Evolutionary conservation across 257 asterid genomes (phyloP).

Genomic region (Echites panduratus): DNA sequence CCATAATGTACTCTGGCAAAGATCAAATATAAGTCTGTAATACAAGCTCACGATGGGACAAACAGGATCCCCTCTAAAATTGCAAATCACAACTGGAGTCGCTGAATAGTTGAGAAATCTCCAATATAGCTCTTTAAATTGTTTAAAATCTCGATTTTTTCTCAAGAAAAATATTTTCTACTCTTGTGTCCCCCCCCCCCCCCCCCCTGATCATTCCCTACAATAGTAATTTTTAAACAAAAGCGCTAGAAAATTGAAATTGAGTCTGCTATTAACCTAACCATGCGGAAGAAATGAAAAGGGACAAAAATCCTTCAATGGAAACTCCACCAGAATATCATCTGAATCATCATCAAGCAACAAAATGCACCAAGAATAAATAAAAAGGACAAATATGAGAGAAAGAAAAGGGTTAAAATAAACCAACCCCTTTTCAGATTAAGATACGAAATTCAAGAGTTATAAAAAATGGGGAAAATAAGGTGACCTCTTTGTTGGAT

Average conservation of each 20-base stretch:
- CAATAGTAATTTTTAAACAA: not conserved
- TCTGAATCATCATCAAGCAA: not conserved
- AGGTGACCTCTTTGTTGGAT: conserved; percentile 38
- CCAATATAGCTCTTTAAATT: not conserved
- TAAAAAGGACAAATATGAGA: not conserved
- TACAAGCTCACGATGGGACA: not conserved
- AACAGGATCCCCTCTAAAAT: not conserved
- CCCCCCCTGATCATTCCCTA: not conserved
- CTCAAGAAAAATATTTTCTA: not conserved
- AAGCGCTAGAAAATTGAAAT: not conserved
- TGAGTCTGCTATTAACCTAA: not conserved
- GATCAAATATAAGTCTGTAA: not conserved
- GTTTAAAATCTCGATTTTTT: not conserved
- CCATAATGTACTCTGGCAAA: not conserved
- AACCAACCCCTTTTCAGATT: not conserved
- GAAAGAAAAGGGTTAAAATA: not conserved
- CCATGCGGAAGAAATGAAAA: not conserved
- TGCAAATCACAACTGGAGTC: not conserved
- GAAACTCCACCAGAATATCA: not conserved
- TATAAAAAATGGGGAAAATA: not conserved
- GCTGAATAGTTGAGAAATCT: not conserved
- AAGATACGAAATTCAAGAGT: not conserved
- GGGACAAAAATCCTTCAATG: not conserved
- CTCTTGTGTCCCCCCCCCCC: not conserved
- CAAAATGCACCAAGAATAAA: not conserved